Percentiles rank a stretch among this genome's conserved stretches.
phyloP scores from a whole-genome alignment of 306 rosid species.

The peach (Prunus persica) region Prunus_persica_NCBIv2 NC_034014.1:5738501-5739000 shows the following conservation, averaged over 20 bases:
- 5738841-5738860: conserved; percentile 22
- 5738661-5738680: neutral
- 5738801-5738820: conserved; percentile 12
- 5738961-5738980: conserved; percentile 39
- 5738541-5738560: neutral
- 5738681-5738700: neutral
- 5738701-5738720: neutral
- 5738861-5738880: conserved; percentile 33
- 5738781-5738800: neutral
- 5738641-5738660: neutral
- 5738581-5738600: neutral
- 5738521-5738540: conserved; percentile 7
- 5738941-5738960: neutral
- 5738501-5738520: conserved; percentile 1
- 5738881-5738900: conserved; percentile 14
- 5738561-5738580: neutral
- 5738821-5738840: conserved; percentile 28
- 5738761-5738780: neutral
- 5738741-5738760: neutral
- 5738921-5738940: neutral
- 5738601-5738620: neutral
- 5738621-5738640: neutral
- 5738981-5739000: conserved; percentile 58
- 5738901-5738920: conserved; percentile 11
- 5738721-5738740: conserved; percentile 7